These are phyloP conservation scores for Alternaria dauci DNA, from an alignment of 2,329 filamentous ascomycete genomes.

Conservation along the genomic window DNA sequence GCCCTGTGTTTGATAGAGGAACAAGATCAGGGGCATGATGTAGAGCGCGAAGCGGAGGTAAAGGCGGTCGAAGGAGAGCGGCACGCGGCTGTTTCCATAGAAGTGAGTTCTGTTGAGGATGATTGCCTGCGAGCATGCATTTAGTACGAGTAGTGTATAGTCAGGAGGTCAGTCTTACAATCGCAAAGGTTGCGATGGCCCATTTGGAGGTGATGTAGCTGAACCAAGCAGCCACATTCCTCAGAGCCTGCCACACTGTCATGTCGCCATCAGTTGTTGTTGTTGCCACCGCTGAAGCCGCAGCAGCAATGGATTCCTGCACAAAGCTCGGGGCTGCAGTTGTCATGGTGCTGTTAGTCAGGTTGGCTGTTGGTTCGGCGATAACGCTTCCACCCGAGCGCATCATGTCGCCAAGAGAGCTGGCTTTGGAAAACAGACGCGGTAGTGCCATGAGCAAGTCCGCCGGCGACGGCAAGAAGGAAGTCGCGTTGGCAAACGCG, in stretches of 20 bases:
- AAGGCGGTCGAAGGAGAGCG: slow-evolving; percentile 78
- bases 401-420: slow-evolving; percentile 67
- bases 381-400: slow-evolving; percentile 67
- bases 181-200: slow-evolving; percentile 86
- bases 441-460: slow-evolving; percentile 75
- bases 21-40: slow-evolving; percentile 42
- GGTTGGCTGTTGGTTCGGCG: slow-evolving; percentile 65
- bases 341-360: slow-evolving; percentile 51
- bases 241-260: slow-evolving; percentile 61
- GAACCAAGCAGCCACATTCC: slow-evolving; percentile 85
- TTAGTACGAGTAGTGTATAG: slow-evolving; percentile 6
- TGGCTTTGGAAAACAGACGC: slow-evolving; percentile 73
- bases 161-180: slow-evolving; percentile 58
- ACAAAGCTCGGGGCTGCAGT: slow-evolving; percentile 50
- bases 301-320: slow-evolving; percentile 56
- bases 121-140: slow-evolving; percentile 66
- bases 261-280: slow-evolving; percentile 40
- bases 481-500: slow-evolving; percentile 45
- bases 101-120: slow-evolving; percentile 91
- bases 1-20: slow-evolving; percentile 68
- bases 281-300: slow-evolving; percentile 42
- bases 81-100: slow-evolving; percentile 86
- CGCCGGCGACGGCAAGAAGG: slow-evolving; percentile 66
- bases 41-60: slow-evolving; percentile 50
- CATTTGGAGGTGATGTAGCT: slow-evolving; percentile 74